A percentile compares a stretch with the other conserved stretches of the same genome.
Conservation (phyloP, 2,329 filamentous ascomycete species). For the Sphaerulina populicola region DNA sequence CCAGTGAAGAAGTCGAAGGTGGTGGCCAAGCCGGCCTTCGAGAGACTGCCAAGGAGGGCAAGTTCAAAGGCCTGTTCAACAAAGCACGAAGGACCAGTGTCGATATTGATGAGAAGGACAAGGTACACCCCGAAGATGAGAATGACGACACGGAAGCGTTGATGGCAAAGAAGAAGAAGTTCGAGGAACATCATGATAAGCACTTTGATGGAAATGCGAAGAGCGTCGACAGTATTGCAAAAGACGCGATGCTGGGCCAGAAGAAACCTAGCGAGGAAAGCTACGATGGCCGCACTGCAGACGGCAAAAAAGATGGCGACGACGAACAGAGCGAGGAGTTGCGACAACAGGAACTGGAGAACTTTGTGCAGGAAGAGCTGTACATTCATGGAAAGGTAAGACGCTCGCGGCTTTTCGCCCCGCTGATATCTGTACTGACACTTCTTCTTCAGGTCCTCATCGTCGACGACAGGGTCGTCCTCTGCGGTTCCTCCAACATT, state of each 20-base stretch:
- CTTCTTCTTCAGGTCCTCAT: slow-evolving; percentile 49
- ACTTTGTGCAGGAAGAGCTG: slow-evolving; percentile 91
- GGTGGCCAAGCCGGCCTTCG: slow-evolving; percentile 27
- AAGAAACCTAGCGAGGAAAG: slow-evolving; percentile 57
- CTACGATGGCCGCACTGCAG: slow-evolving; percentile 56
- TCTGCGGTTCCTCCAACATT: slow-evolving; percentile 63
- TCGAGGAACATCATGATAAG: slow-evolving; percentile 18
- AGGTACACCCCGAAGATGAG: slow-evolving; percentile 17
- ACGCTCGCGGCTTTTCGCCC: neutral
- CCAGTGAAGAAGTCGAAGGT: slow-evolving; percentile 27
- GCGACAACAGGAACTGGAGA: slow-evolving; percentile 66
- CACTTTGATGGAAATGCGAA: slow-evolving; percentile 28
- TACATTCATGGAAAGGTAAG: slow-evolving; percentile 85
- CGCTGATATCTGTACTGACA: slow-evolving; percentile 9
- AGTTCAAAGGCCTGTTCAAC: slow-evolving; percentile 22
- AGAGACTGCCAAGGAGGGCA: slow-evolving; percentile 26
- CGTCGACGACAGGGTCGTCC: slow-evolving; percentile 73
- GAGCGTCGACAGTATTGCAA: slow-evolving; percentile 52
- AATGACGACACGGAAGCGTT: slow-evolving; percentile 13
- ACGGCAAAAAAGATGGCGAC: slow-evolving; percentile 17
- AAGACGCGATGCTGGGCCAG: slow-evolving; percentile 71
- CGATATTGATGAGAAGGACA: slow-evolving; percentile 17
- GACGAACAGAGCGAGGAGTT: slow-evolving; percentile 37
- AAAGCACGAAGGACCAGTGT: slow-evolving; percentile 31
- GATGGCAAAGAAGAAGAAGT: slow-evolving; percentile 20